Base-by-base conservation (phyloP, 345 rosid species). In the Geranium brycei region DNA sequence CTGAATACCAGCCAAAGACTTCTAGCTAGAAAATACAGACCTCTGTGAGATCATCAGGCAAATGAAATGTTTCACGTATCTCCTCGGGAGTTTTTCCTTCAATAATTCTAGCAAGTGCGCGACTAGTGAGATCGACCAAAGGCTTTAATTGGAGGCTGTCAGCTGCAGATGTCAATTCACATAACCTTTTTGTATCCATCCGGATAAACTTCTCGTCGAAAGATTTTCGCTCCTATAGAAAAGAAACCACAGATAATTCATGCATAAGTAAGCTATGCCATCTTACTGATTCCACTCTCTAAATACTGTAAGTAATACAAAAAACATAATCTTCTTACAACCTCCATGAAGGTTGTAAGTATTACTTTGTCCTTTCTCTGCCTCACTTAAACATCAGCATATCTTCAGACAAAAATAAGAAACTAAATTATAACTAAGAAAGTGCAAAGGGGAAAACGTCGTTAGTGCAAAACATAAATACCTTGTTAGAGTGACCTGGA, bases 11-110 rank as follows among this genome's bases (percentile, higher is more conserved):
- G 11, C 15, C 53, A 10, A 2, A 23, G n/a, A 67, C n/a, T 66
- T 62, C 58, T 62, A 28, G 55, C 65, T 63, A 63, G 78, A 60
- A 74, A 23, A 64, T 69, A 71, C 66, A 47, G 53, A 85, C 97
- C 91, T 91, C 97, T 19, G 97, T 91, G 19, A 91, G 95, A 77
- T 86, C 97, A 77, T 88, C 96, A 66, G 96, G 95, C 73, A 88
- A 77, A 82, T 91, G 90, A 82, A 91, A 88, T 63, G 86, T 85
- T 70, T 88, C 96, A 23, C 95, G 84, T 73, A 91, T 91, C 84
- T 86, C 96, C 71, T 83, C 97, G 5, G 91, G 91, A 61, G 83
- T 76, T 74, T 83, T 88, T 66, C 97, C 96, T 77, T 88, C 97
- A 60, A 88, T 86, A 67, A 78, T 82, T 71, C 95, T 77, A 68